Evolutionary conservation across 1,139 yeast genomes (phyloP), one percentile per base, ranked within the genome.

Genomic region (Candida sanyaensis): DNA sequence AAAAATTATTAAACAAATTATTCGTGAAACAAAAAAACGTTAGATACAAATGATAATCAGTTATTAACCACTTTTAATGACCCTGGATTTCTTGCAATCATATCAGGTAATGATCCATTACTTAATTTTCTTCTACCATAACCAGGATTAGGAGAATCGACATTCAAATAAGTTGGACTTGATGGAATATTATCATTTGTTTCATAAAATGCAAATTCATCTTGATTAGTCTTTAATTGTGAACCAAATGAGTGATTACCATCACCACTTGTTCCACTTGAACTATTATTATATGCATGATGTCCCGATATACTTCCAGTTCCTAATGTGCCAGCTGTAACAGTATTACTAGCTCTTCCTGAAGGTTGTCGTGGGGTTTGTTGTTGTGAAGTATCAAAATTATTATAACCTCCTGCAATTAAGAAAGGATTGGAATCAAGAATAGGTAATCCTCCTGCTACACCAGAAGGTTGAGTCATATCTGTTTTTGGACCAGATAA

Each of bases 81-180:
- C 17, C 78, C 76, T 5, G 75, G 75, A 45, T 69, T 69, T 48
- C 77, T 62, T n/a, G 75, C 71, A 47, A 69, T 69, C 78, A 75
- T 75, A 63, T 85, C 90, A 0, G 90, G 91, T 53, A 85, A 68
- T n/a, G 88, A 83, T 7, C 88, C 86, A 54, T 84, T 81, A 61
- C 89, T 83, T 55, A 85, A 77, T 52, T 88, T 71, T 57, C 78
- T 73, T 66, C 69, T 76, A 54, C 81, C 71, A 57, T 66, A 64
- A 55, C 72, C 78, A 59, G 56, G 57, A 39, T 50, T 46, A 24
- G 50, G 54, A 32, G 51, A 39, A n/a, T 42, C 48, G 1, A 45
- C 43, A 37, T 42, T 34, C 11, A 49, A 43, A 33, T 6, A 34
- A 27, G 10, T 26, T n/a, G 40, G 45, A 32, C 43, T 45, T 7